Evolutionary conservation across 768 basidiomycete genomes (phyloP).

Genomic region (Boletus patriciae): DNA sequence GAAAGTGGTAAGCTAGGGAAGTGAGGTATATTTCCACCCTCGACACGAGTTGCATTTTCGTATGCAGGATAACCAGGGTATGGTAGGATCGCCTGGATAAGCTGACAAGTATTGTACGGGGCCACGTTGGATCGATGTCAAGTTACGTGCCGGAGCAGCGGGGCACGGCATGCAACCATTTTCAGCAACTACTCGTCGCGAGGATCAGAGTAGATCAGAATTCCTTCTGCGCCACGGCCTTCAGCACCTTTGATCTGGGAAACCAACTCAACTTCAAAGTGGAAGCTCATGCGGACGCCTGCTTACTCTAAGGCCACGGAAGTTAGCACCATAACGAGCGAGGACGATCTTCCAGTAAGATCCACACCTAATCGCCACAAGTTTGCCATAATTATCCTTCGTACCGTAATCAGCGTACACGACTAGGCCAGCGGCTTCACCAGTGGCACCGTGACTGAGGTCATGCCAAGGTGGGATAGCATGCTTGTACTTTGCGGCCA

Average conservation of each 20-base stretch:
- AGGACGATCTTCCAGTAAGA: slow-evolving; percentile 75
- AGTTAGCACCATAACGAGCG: slow-evolving; percentile 70
- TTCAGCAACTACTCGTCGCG: slow-evolving; percentile 78
- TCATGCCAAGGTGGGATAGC: slow-evolving; percentile 86
- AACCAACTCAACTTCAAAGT: slow-evolving; percentile 9
- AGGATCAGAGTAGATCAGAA: slow-evolving; percentile 83
- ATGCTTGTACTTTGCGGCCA: slow-evolving; percentile 64
- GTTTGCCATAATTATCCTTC: slow-evolving; percentile 66
- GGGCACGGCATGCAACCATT: slow-evolving; percentile 78
- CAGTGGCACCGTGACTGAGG: too few species aligned
- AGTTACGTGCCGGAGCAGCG: slow-evolving; percentile 82
- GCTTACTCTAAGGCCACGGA: slow-evolving; percentile 81
- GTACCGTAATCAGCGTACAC: slow-evolving; percentile 83
- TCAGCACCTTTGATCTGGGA: slow-evolving; percentile 75
- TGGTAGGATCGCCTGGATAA: slow-evolving; percentile 79
- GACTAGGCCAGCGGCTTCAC: slow-evolving; percentile 59
- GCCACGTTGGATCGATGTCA: slow-evolving; percentile 80
- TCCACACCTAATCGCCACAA: slow-evolving; percentile 64
- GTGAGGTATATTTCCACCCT: slow-evolving; percentile 59
- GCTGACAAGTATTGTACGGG: slow-evolving; percentile 68
- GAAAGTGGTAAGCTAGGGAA: slow-evolving; percentile 85
- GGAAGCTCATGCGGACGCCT: slow-evolving; percentile 1
- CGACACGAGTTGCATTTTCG: slow-evolving; percentile 66
- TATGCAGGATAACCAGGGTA: slow-evolving; percentile 88
- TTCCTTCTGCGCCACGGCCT: slow-evolving; percentile 75